Conservation (phyloP, 352 stramenopile genomes). For the Globisporangium radiosum region DNA sequence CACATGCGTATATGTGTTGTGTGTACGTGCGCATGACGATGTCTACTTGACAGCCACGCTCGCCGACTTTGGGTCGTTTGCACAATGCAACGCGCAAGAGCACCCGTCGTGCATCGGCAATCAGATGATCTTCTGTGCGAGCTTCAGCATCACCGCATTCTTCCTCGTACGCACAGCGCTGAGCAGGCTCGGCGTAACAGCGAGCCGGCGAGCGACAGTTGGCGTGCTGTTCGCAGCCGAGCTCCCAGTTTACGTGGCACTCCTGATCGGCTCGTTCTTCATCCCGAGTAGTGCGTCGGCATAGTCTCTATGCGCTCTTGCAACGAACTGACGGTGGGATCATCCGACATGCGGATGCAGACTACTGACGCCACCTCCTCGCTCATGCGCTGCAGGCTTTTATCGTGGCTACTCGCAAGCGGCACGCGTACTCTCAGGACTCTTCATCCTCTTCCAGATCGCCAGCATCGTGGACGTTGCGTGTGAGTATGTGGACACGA, state of each 20-base stretch:
- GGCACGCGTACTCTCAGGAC: conserved; percentile 39
- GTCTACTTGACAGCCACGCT: conserved; percentile 14
- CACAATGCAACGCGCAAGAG: conserved; percentile 31
- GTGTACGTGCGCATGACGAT: neutral
- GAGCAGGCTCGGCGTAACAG: conserved; percentile 30
- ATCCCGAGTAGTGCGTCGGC: conserved; percentile 45
- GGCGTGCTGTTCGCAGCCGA: conserved; percentile 31
- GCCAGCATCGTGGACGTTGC: conserved; percentile 70
- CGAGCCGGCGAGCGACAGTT: conserved; percentile 19
- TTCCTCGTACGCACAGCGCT: conserved; percentile 44
- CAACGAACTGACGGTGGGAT: neutral
- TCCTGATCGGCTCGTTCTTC: conserved; percentile 69
- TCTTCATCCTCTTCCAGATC: conserved; percentile 81
- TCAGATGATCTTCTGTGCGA: conserved; percentile 66
- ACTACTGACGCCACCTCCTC: neutral
- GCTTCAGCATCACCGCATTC: conserved; percentile 54
- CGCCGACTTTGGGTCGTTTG: conserved; percentile 58
- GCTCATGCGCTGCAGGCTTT: conserved; percentile 26
- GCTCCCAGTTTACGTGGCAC: conserved; percentile 32
- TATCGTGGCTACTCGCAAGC: conserved; percentile 60
- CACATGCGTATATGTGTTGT: neutral
- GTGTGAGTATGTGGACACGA: conserved; percentile 30
- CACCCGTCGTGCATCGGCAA: conserved; percentile 50
- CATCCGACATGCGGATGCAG: neutral
- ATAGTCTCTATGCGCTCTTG: neutral